Evolutionary conservation across 345 rosid genomes (phyloP), one percentile per base, ranked within the genome.

Genomic region (Ailanthus altissimus): DNA sequence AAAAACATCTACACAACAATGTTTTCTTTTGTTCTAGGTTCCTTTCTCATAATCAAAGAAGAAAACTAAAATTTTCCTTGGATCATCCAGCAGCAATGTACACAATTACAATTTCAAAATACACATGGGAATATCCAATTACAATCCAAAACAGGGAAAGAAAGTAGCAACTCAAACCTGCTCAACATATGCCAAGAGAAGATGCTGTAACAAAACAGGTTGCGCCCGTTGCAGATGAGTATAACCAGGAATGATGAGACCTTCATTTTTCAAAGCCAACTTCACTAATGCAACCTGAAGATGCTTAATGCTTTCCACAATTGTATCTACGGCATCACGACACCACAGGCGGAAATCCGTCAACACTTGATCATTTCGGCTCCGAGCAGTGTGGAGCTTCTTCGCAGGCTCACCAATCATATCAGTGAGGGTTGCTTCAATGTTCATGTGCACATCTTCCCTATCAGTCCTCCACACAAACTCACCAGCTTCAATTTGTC

Each of bases 381-480:
- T 96, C 23, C 98, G 78, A 64, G 99, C 98, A 1, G 98, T 93
- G 83, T 96, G 98, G 21, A 96, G 97, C 74, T 92, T 96, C 88
- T 96, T 96, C 4, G 98, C 99, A 67, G 99, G 97, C 49, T 93
- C 98, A n/a, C 98, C 99, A 58, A 93, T 90, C 79, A 93, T 59
- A 88, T 96, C 98, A 72, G 93, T 96, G 26, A 96, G 89, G 0
- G 97, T 91, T 23, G 97, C 99, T 84, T 96, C 97, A 72, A 96
- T 91, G 84, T 96, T 96, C 99, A 96, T 92, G 77, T 93, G 99
- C 43, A 92, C 99, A 85, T 96, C 97, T 81, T 96, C 99, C 81
- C 97, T 67, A 77, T 92, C 98, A 57, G 92, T 88, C 85, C 95
- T 93, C 99, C 99, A 96, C 67, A 81, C 83, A 77, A 96, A 96